Evolutionary conservation across 768 basidiomycete species (phyloP), one percentile per base, ranked within the genome.

Genomic region (Leccinellum albellum): DNA sequence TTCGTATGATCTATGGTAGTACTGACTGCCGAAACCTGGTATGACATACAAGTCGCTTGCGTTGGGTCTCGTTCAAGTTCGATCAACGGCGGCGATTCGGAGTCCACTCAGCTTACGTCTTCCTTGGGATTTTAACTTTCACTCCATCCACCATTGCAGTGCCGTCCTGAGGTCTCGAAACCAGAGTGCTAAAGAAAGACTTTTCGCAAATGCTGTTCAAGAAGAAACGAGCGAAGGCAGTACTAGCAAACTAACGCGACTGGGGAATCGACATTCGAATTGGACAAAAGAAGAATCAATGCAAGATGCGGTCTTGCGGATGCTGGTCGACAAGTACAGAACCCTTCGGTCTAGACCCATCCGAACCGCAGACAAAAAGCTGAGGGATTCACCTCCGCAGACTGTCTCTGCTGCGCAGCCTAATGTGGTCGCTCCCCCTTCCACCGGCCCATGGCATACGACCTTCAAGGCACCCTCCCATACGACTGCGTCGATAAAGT

Each of bases 261-360:
- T 76, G 50, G 76, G 80, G 61, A 74, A 72, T 49, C 76, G 81
- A 62, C 74, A 86, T 32, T 76, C 81, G 55, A 86, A 91, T 66
- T 92, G 89, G 91, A 82, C 81, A 2, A 89, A 89, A 0, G 88
- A 93, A 12, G 91, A 93, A 70, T 76, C 79, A 7, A 76, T 82
- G 1, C 75, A 83, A 53, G 85, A 89, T 72, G 80, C 85, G 0
- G 85, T 94, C 1, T 75, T 91, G 17, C 81, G 91, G 21, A 94
- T 95, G 89, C 79, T 94, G 6, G 79, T 92, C 32, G 91, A 94
- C 75, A 88, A 90, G 67, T 86, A 93, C 75, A 92, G 89, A 70
- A 90, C 91, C 1, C 71, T 92, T 32, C 79, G 89, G n/a, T 79
- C 76, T 9, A 85, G 83, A 9, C 68, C 73, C 12, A 79, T 88